Base-by-base conservation (phyloP, 2,329 filamentous ascomycete species). In the Cyclaneusma minus region DNA sequence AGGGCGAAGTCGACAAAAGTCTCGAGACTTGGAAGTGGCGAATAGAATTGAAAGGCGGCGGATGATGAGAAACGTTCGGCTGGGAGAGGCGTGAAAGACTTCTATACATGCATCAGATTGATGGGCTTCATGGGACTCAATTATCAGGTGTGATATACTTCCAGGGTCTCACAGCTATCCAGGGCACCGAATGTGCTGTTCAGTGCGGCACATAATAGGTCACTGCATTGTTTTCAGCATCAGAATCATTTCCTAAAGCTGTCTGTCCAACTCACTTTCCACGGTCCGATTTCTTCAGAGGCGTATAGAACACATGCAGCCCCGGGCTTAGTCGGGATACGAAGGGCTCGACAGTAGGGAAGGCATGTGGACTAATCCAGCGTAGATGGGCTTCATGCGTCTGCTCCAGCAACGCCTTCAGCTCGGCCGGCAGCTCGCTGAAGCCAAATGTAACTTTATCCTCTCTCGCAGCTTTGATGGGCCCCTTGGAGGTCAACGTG, bases 251-350 rank as follows among this genome's bases (percentile, higher is more conserved):
- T 23, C 12, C 5, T 7, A n/a, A 8, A 24, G 36, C 35, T 16
- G 35, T 40, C 40, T n/a, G n/a, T 7, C 18, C 18, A 20, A 20
- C 18, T 20, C 16, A 16, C 25, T 7, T 21, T 28, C 13, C n/a
- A 20, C 15, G 19, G 10, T 12, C 22, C 16, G 18, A 13, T 22
- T 12, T 22, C 18, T 20, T 20, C 18, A 11, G 15, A 1, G 78
- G 77, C 0, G 76, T 79, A 45, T 75, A 84, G 41, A 79, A 79
- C 14, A 84, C 58, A 55, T 94, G 84, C 13, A 95, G 55, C 3
- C 87, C 87, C 1, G 85, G 74, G 2, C 82, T 72, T 9, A 84
- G 51, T 31, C 79, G 68, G 27, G 83, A 83, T 22, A 68, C 58
- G 41, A 89, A 76, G 2, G 85, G 85, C 20, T 73, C 62, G 22